phyloP scores from a whole-genome alignment of 306 rosid species.

The Inga leiocalycina region DNA sequence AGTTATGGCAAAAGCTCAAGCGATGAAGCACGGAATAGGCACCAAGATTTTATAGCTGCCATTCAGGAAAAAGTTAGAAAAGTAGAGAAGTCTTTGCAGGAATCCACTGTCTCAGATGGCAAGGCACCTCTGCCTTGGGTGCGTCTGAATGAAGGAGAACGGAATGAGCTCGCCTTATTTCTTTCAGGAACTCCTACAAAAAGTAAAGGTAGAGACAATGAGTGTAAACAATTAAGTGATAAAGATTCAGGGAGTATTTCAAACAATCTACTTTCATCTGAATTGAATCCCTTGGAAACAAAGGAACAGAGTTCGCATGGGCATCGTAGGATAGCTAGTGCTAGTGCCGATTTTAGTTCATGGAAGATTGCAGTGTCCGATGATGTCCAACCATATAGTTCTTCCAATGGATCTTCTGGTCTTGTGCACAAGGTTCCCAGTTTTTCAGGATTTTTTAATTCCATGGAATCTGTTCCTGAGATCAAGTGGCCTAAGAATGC shows the following conservation, averaged over 20 bases:
- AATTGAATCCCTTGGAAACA: constrained; percentile 37
- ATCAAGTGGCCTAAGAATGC: constrained; percentile 81
- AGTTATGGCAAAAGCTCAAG: constrained; percentile 63
- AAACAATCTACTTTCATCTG: constrained; percentile 44
- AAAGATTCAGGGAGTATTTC: constrained; percentile 38
- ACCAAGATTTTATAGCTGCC: constrained; percentile 68
- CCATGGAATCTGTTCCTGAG: constrained; percentile 68
- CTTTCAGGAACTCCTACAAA: constrained; percentile 57
- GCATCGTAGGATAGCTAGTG: constrained; percentile 94
- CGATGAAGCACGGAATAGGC: constrained; percentile 72
- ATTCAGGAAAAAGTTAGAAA: constrained; percentile 60
- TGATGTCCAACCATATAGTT: constrained; percentile 41
- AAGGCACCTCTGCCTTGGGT: constrained; percentile 69
- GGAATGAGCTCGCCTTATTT: constrained; percentile 79
- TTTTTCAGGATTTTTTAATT: constrained; percentile 75
- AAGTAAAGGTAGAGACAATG: constrained; percentile 37
- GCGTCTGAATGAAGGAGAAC: constrained; percentile 80
- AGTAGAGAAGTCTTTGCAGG: constrained; percentile 56
- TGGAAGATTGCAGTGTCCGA: constrained; percentile 82
- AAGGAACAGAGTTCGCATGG: constrained; percentile 59
- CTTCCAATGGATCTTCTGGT: constrained; percentile 44
- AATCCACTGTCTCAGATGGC: constrained; percentile 56
- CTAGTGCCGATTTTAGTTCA: constrained; percentile 74
- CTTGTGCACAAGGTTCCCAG: constrained; percentile 84
- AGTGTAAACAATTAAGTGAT: constrained; percentile 38